Percentiles rank a stretch among this genome's conserved stretches.
Conservation (phyloP, 768 basidiomycete species). For the Boletus tomentosulus region DNA sequence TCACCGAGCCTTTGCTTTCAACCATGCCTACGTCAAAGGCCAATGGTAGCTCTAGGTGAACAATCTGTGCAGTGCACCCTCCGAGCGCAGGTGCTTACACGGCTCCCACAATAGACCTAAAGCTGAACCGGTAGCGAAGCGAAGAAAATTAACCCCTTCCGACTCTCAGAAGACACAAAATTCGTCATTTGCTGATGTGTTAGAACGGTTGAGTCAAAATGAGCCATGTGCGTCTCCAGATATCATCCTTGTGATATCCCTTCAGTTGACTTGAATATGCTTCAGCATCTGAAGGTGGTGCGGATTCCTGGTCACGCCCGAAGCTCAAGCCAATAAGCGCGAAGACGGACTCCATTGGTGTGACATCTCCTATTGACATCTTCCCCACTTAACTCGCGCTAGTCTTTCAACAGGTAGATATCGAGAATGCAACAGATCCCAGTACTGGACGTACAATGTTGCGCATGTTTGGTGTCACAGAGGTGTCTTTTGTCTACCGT, state of each 20-base stretch:
- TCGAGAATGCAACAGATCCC: constrained; percentile 61
- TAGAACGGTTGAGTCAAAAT: constrained; percentile 58
- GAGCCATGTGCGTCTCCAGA: constrained; percentile 37
- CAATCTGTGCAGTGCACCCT: background rate
- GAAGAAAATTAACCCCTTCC: constrained; percentile 45
- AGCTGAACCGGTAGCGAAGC: constrained; percentile 47
- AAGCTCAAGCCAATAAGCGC: constrained; percentile 49
- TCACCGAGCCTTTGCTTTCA: background rate
- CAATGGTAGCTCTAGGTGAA: constrained; percentile 16
- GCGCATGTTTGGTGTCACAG: constrained; percentile 88
- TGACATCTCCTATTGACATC: constrained; percentile 16
- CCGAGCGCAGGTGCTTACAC: constrained; percentile 1
- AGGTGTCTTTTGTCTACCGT: constrained; percentile 42
- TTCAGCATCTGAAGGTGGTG: constrained; percentile 72
- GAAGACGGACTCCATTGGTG: constrained; percentile 65
- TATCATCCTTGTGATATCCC: background rate
- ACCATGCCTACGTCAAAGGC: constrained; percentile 16
- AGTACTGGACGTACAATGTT: constrained; percentile 41
- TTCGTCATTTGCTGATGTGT: constrained; percentile 56
- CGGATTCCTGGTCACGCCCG: constrained; percentile 71
- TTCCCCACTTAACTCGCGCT: background rate
- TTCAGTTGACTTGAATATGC: background rate
- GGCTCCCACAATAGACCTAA: constrained; percentile 20
- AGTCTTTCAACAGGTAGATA: constrained; percentile 97
- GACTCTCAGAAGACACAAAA: constrained; percentile 26